Evolutionary conservation across 768 basidiomycete species (phyloP).

Genomic region (Pisolithus orientalis): DNA sequence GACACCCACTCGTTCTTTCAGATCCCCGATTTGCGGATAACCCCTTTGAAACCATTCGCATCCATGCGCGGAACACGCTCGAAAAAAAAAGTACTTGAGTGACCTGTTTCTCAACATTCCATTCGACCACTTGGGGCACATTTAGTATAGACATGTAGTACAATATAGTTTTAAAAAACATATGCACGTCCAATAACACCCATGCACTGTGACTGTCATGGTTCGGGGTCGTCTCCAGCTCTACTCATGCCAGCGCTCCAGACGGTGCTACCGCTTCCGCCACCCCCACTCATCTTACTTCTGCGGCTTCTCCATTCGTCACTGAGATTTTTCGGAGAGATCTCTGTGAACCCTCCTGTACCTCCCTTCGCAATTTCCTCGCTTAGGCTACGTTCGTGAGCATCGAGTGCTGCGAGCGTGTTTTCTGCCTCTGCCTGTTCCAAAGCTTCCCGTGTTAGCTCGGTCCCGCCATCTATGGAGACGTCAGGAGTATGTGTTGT

Average conservation of each 20-base stretch:
- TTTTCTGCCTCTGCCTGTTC: slow-evolving; percentile 76
- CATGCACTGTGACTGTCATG: slow-evolving; percentile 9
- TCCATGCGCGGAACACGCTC: slow-evolving; percentile 74
- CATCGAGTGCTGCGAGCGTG: slow-evolving; percentile 71
- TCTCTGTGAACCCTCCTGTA: slow-evolving; percentile 74
- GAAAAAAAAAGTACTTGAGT: slow-evolving; percentile 37
- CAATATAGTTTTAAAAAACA: not conserved
- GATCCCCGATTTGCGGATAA: slow-evolving; percentile 59
- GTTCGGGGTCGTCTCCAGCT: slow-evolving; percentile 41
- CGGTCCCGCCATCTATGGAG: slow-evolving; percentile 19
- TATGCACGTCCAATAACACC: not conserved
- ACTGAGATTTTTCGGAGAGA: slow-evolving; percentile 39
- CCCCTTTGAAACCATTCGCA: slow-evolving; percentile 75
- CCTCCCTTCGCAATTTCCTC: slow-evolving; percentile 73
- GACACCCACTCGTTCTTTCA: slow-evolving; percentile 64
- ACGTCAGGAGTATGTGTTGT: slow-evolving; percentile 12
- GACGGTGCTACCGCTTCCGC: slow-evolving; percentile 73
- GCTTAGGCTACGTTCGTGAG: slow-evolving; percentile 65
- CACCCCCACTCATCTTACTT: slow-evolving; percentile 37
- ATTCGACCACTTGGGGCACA: not conserved
- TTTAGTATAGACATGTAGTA: not conserved
- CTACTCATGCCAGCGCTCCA: slow-evolving; percentile 84
- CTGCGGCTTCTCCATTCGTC: slow-evolving; percentile 54
- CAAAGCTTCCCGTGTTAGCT: slow-evolving; percentile 68
- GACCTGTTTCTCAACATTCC: not conserved